A percentile compares a stretch with the other conserved stretches of the same genome.
Evolutionary conservation across 202 grass and related monocot genomes (phyloP).

Genomic region (Eragrostis tef): DNA sequence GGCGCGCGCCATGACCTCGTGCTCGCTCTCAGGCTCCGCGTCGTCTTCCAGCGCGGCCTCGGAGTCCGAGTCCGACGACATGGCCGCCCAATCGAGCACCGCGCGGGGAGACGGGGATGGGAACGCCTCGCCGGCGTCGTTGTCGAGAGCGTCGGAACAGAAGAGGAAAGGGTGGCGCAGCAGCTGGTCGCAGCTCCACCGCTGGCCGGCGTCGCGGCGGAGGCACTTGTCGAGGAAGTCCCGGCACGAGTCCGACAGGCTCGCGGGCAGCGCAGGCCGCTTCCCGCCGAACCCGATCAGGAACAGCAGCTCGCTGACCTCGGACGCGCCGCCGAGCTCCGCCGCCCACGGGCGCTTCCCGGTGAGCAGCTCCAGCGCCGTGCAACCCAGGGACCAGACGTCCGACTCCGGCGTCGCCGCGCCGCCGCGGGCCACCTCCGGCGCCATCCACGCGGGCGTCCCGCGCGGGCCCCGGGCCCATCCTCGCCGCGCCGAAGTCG

Average conservation of each 20-base stretch:
- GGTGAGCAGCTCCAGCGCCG: conserved; percentile 75
- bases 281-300: conserved; percentile 61
- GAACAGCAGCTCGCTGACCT: conserved; percentile 58
- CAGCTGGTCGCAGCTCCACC: conserved; percentile 79
- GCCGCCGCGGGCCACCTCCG: conserved; percentile 74
- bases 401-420: conserved; percentile 64
- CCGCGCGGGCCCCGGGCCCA: conserved; percentile 47
- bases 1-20: conserved; percentile 55
- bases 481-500: conserved; percentile 74
- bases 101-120: conserved; percentile 63
- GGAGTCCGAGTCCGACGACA: conserved; percentile 56
- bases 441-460: conserved; percentile 91
- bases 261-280: conserved; percentile 57
- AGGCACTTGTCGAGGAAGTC: conserved; percentile 92
- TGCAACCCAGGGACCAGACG: conserved; percentile 91
- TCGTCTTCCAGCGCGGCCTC: conserved; percentile 15
- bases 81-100: conserved; percentile 61
- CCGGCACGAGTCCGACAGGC: conserved; percentile 54
- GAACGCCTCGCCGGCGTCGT: background rate
- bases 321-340: conserved; percentile 49
- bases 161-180: conserved; percentile 79
- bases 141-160: background rate
- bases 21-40: conserved; percentile 37
- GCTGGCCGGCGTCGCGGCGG: conserved; percentile 58
- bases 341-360: conserved; percentile 72